Base-by-base conservation (phyloP, 331 rosid genomes). In the Pyrus hybrid region DNA sequence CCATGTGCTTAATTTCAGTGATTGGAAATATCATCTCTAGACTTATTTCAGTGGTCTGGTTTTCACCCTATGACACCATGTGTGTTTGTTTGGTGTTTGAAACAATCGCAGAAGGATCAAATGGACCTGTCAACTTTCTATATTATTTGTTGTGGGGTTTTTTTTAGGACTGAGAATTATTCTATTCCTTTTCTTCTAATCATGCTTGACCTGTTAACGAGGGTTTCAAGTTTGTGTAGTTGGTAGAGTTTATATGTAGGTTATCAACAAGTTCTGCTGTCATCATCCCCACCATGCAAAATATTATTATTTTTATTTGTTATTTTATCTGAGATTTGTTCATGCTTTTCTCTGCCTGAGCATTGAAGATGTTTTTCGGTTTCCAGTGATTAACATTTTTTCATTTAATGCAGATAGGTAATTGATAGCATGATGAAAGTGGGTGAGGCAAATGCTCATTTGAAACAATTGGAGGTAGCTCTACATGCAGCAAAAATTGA, bases 381-480 rank as follows among this genome's bases (percentile, higher is more conserved):
- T 37, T 62, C 41, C 6, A 22, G 22, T 80, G 77, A 43, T 67
- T 71, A 67, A 81, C 64, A 76, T 67, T 73, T 87, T 68, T 68
- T 67, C 71, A 66, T 82, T 17, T 69, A 65, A 85, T 83, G 83
- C 91, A 94, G 99, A 81, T 93, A 92, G 85, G 86, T 92, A 56
- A 84, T 94, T 75, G 88, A 79, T 77, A 76, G 86, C 89, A 83
- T 84, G 11, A 78, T 74, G 85, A 92, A 85, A 82, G 85, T 83
- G 89, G 90, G 97, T 18, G 97, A 92, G 79, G 88, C 77, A 80
- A 83, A 72, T 83, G 87, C 82, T 13, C 86, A 80, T 76, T 66
- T 94, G 87, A 94, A 92, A 83, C 95, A 94, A 80, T 72, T 92
- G 82, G 93, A 88, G 88, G 93, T 92, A 77, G 92, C 89, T 80